Percentiles rank a stretch among this genome's conserved stretches.
Evolutionary conservation across 805 yeast genomes (phyloP).

Genomic region (Nakazawaea pomicola): DNA sequence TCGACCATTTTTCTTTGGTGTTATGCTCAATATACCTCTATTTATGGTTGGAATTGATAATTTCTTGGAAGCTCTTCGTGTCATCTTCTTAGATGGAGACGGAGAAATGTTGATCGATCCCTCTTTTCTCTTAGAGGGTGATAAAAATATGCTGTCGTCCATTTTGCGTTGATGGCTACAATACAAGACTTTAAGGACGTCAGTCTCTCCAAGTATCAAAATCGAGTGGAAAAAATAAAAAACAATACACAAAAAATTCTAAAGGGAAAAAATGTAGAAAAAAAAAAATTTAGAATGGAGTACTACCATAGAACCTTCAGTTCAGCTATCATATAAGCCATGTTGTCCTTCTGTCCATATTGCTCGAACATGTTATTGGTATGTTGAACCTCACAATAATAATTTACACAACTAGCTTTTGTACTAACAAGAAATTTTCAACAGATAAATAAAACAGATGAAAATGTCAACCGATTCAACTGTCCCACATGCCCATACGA

Average conservation of each 20-base stretch:
- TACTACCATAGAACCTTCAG: background rate
- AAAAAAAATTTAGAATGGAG: slow-evolving; percentile 14
- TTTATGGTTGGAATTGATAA: slow-evolving; percentile 17
- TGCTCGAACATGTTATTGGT: slow-evolving; percentile 87
- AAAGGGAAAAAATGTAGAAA: slow-evolving; percentile 14
- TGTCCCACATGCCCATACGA: slow-evolving; percentile 96
- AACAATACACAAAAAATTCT: slow-evolving; percentile 14
- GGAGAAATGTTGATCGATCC: slow-evolving; percentile 19
- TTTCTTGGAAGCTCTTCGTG: slow-evolving; percentile 3
- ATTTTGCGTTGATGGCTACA: no score
- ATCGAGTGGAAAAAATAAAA: no score
- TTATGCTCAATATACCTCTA: slow-evolving; percentile 18
- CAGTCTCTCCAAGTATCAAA: no score
- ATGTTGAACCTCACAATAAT: slow-evolving; percentile 15
- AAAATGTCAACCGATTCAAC: slow-evolving; percentile 59
- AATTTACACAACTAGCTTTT: slow-evolving; percentile 1
- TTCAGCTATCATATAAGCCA: slow-evolving; percentile 20
- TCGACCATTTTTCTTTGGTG: slow-evolving; percentile 31
- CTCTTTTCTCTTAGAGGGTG: slow-evolving; percentile 23
- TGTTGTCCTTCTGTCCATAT: slow-evolving; percentile 94
- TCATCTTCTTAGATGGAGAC: slow-evolving; percentile 17
- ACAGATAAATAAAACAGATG: slow-evolving; percentile 52
- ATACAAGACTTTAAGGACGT: no score
- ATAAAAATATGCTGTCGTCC: slow-evolving; percentile 19
- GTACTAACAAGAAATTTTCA: slow-evolving; percentile 13